Base-by-base conservation (phyloP, 2,329 filamentous ascomycete species). In the Aspergillus puulaauensis region DNA sequence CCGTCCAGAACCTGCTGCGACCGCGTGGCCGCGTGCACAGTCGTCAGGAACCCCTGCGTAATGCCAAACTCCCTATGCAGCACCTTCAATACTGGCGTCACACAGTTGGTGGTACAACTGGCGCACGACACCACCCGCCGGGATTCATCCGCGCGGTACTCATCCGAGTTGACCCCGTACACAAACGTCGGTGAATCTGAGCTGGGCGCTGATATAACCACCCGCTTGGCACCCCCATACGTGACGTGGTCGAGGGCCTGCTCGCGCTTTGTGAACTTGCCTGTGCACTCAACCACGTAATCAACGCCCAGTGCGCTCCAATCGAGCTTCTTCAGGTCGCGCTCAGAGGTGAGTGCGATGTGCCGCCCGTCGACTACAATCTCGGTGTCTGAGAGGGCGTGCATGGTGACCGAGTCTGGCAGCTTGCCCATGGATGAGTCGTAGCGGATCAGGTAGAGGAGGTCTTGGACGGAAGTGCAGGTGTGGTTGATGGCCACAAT, bases 351-450 rank as follows among this genome's bases (percentile, higher is more conserved):
- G 9, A 70, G 61, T 5, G 64, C 60, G 33, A 70, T 67, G 31
- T 54, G 54, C 3, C 57, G 57, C 53, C 62, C 63, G 21, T 65
- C 59, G 47, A 70, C 60, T 31, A 58, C 59, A 78, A 96, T 85
- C 51, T 88, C 86, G 70, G 90, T 90, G 82, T 96, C 93, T 86
- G 96, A 96, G 77, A 84, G 74, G 69, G 91, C 91, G 84, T 96
- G 91, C 78, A 90, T 90, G 66, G 89, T 90, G 84, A 96, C 91
- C 78, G 95, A 93, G 84, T 93, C 92, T 80, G 96, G 87, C 88
- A 96, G 95, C 85, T 96, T 93, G 71, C 88, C 89, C 90, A 93
- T 69, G 11, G 62, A 65, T 3, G 66, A 69, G 46, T 67, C 65
- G 49, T 66, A 69, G 54, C 64, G 60, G 59, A 70, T 66, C 7